Conservation (phyloP, 202 grass and related monocot genomes). For the Schoenoplectus tabernaemontani region DNA sequence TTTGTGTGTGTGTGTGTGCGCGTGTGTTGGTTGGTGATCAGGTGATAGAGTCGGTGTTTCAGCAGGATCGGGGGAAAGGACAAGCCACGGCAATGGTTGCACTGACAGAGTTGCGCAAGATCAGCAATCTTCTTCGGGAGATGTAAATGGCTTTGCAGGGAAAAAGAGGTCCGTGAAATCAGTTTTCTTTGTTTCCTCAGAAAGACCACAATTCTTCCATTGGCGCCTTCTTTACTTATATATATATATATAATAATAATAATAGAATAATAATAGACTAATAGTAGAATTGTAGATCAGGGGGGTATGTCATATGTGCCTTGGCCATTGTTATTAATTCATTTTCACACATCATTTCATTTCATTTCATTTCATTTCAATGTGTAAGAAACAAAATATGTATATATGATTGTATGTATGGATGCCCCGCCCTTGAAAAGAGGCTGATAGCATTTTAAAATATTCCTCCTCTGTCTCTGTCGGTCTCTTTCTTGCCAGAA, state of each 20-base stretch:
- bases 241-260: too few relatives aligned
- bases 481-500: not conserved
- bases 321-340: not conserved
- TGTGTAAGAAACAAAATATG: constrained; percentile 12
- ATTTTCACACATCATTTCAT: not conserved
- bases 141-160: constrained; percentile 31
- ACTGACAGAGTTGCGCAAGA: constrained; percentile 88
- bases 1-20: too few relatives aligned
- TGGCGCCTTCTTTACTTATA: not conserved
- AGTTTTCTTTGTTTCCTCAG: not conserved
- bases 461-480: not conserved
- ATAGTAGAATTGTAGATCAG: constrained; percentile 1
- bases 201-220: not conserved
- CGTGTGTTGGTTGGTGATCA: constrained; percentile 14
- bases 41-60: constrained; percentile 94
- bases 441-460: not conserved
- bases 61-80: constrained; percentile 77
- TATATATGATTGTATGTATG: not conserved
- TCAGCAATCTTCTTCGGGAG: constrained; percentile 79
- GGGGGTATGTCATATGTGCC: not conserved
- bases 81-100: constrained; percentile 66
- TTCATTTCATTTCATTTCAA: constrained; percentile 4
- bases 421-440: not conserved
- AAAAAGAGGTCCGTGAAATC: not conserved
- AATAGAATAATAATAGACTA: too few relatives aligned